Evolutionary conservation across 2,329 filamentous ascomycete genomes (phyloP), one percentile per base, ranked within the genome.

Genomic region (Zymoseptoria pseudotritici): DNA sequence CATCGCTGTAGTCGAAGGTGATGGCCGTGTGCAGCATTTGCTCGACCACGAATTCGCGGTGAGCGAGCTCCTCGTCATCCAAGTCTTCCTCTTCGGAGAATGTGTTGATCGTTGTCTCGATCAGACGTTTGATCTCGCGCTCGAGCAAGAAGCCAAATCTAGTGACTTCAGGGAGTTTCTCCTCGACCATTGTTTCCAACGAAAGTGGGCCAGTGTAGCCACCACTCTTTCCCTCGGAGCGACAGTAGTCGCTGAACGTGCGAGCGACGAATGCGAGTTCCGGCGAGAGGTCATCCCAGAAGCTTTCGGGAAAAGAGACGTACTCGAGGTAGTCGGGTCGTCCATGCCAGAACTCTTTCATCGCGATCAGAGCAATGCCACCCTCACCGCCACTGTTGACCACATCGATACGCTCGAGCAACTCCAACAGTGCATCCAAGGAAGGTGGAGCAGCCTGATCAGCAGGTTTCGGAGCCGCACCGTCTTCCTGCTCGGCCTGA

Each of bases 321-420:
- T 83, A 84, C 57, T 92, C 87, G 56, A 87, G 80, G 69, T 92
- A 92, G 71, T 94, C 89, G 2, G 90, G 89, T 19, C 94, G 86
- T 4, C 92, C 90, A 66, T 94, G 89, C 94, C 94, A 99, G 75
- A 99, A 97, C 54, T 91, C 90, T 62, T 85, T 88, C 92, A 99
- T 97, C 0, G 94, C 94, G 71, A 97, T 90, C 8, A 95, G 82
- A 1, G 91, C 93, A 61, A 97, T 90, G 5, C 94, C 95, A 58
- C 88, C 90, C 72, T 97, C 92, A 20, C 89, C 85, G 1, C 91
- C 92, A 4, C 91, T 93, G 72, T 94, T 94, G 64, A 95, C 85
- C 2, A 97, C 86, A 68, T 99, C 92, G 61, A 99, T 94, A 66
- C 94, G 86, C 76, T 99, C 94, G 4, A 99, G 80, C 0, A 99